Conservation (phyloP, 164 flowering plant species). For the Nymphaea thermarum region DNA sequence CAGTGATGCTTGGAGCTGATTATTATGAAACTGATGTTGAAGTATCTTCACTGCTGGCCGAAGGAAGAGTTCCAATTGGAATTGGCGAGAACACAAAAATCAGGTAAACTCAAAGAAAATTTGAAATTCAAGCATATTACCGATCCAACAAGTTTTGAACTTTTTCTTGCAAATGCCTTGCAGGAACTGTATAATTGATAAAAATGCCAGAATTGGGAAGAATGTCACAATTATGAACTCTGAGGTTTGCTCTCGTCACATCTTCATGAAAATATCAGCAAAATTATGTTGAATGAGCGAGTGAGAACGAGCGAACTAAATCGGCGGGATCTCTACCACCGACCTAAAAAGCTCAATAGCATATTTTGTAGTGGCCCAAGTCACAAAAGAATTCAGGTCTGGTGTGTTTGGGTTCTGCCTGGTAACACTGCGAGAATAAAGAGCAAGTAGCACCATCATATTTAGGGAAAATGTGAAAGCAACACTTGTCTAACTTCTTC, state of each 20-base stretch:
- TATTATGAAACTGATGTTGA: conserved; percentile 76
- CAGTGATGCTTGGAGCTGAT: conserved; percentile 97
- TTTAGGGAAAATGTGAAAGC: neutral
- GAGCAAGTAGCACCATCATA: neutral
- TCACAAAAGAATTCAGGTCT: neutral
- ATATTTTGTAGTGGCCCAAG: neutral
- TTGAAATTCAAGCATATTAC: neutral
- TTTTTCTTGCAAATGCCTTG: conserved; percentile 5
- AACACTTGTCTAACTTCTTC: neutral
- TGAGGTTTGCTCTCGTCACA: conserved; percentile 32
- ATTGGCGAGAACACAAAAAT: conserved; percentile 85
- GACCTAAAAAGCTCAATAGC: neutral
- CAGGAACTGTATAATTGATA: conserved; percentile 87
- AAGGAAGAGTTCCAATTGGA: conserved; percentile 84
- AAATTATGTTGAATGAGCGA: neutral
- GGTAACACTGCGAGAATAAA: neutral
- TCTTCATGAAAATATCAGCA: neutral
- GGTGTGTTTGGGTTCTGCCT: neutral
- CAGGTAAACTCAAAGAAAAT: conserved; percentile 25
- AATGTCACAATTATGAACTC: conserved; percentile 69
- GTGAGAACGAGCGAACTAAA: neutral
- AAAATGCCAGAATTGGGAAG: conserved; percentile 87
- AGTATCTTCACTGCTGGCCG: conserved; percentile 49
- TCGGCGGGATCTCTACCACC: neutral
- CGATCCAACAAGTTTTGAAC: conserved; percentile 1